Evolutionary conservation across 129 eudicot species (phyloP).

Genomic region (Saposhnikovia divaricata): DNA sequence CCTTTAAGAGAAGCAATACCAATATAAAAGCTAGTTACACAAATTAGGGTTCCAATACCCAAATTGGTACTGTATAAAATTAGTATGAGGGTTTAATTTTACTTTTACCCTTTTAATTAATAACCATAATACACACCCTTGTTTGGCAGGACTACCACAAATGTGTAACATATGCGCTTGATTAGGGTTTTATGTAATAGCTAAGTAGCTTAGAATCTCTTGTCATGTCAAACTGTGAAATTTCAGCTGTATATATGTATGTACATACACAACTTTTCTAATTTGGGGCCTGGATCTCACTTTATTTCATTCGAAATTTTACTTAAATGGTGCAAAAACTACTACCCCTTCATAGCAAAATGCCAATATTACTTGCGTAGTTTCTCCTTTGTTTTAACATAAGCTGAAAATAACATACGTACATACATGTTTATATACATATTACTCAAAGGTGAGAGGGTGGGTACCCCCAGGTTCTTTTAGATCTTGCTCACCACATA

Average conservation of each 20-base stretch:
- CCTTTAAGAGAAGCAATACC: background rate
- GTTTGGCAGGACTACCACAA: background rate
- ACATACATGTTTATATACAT: background rate
- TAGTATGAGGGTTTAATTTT: background rate
- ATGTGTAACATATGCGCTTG: background rate
- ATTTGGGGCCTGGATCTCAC: background rate
- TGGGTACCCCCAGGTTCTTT: background rate
- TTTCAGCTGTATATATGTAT: slow-evolving; percentile 6
- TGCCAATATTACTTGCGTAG: background rate
- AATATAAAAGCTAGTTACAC: background rate
- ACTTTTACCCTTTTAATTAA: background rate
- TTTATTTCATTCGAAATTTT: background rate
- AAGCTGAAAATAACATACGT: background rate
- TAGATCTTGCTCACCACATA: background rate
- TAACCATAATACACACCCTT: slow-evolving; percentile 12
- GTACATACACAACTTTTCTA: background rate
- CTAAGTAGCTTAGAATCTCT: background rate
- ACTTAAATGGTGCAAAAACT: background rate
- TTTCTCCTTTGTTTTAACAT: background rate
- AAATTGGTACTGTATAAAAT: background rate
- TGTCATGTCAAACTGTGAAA: slow-evolving; percentile 12
- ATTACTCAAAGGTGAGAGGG: background rate
- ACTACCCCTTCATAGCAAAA: background rate
- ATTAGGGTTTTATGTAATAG: slow-evolving; percentile 16
- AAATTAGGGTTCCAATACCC: slow-evolving; percentile 3